phyloP scores from a whole-genome alignment of 768 basidiomycete species.

The Pulveroboletus ravenelii region DNA sequence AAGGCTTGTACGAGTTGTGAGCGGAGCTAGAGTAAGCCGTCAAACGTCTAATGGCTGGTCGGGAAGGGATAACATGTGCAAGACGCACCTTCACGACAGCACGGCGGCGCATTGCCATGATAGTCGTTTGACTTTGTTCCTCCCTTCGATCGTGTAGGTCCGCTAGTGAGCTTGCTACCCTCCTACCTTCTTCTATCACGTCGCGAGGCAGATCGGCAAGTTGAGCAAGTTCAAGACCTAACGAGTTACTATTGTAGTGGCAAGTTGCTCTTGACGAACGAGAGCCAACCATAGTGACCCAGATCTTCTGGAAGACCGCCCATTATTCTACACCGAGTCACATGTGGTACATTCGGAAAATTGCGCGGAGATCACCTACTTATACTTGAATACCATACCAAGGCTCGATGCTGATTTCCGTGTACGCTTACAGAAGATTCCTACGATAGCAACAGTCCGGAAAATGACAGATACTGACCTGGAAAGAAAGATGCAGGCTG shows the following conservation, averaged over 20 bases:
- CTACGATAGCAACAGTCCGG: neutral
- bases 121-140: conserved; percentile 57
- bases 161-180: conserved; percentile 56
- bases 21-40: conserved; percentile 47
- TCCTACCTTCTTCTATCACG: conserved; percentile 57
- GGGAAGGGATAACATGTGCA: neutral
- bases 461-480: conserved; percentile 40
- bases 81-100: conserved; percentile 58
- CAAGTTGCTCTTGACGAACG: neutral
- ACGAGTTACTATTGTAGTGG: neutral
- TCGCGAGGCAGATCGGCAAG: conserved; percentile 80
- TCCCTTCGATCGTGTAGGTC: conserved; percentile 53
- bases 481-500: conserved; percentile 80
- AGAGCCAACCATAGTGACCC: conserved; percentile 64
- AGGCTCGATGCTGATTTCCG: conserved; percentile 51
- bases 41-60: neutral
- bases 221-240: conserved; percentile 85
- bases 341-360: neutral
- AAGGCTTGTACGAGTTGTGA: conserved; percentile 72
- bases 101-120: conserved; percentile 58
- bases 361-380: conserved; percentile 35
- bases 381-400: conserved; percentile 76
- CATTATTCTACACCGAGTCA: conserved; percentile 48
- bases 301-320: conserved; percentile 62
- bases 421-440: conserved; percentile 40